These are phyloP conservation scores for Sabuloglossum arenarium DNA, from an alignment of 495 filamentous ascomycete species.

Conservation along the genomic window DNA sequence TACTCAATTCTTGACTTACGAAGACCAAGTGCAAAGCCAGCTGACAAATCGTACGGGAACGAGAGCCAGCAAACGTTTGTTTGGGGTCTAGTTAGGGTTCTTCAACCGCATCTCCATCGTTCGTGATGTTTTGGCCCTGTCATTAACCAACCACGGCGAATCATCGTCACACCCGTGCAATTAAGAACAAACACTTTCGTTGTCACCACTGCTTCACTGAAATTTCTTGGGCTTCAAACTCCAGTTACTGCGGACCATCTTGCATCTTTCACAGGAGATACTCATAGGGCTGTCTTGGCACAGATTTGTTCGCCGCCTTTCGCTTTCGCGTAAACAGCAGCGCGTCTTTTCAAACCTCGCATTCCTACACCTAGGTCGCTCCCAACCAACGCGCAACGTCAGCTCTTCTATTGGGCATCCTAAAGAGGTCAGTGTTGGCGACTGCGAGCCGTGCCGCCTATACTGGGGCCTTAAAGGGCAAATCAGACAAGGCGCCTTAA, in stretches of 20 bases:
- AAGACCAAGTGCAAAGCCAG: background rate
- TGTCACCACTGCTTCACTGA: background rate
- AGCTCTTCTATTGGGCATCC: background rate
- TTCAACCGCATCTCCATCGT: background rate
- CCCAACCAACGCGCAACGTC: background rate
- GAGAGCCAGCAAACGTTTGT: background rate
- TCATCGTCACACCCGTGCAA: background rate
- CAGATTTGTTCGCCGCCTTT: background rate
- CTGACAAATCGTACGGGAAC: background rate
- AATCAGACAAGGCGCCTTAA: background rate
- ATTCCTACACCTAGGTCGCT: background rate
- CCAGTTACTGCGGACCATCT: background rate
- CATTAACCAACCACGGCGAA: background rate
- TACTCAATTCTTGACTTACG: background rate
- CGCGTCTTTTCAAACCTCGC: background rate
- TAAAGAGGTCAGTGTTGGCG: background rate
- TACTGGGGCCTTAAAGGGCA: background rate
- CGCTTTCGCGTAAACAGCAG: slow-evolving; percentile 1
- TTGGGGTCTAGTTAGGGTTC: background rate
- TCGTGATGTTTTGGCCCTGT: background rate
- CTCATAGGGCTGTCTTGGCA: background rate
- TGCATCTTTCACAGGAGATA: background rate
- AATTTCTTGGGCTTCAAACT: background rate
- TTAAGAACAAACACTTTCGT: background rate
- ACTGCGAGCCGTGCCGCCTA: background rate